Conservation (phyloP, 1,284 basidiomycete species). For the Heliocybe sulcata region DNA sequence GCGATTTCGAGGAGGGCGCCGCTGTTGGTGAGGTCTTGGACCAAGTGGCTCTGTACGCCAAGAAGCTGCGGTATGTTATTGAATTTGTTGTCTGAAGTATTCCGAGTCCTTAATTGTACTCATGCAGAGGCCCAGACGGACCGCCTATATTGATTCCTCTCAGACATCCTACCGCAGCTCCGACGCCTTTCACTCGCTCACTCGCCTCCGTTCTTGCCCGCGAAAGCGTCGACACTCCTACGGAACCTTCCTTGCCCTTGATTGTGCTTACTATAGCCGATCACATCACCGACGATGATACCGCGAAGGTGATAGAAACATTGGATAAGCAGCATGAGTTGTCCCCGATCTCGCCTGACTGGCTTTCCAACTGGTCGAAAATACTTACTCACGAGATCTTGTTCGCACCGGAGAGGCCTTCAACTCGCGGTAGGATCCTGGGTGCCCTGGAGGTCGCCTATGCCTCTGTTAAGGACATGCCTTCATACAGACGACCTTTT, state of each 20-base stretch:
- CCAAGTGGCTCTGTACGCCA: conserved; percentile 49
- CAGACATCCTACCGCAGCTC: conserved; percentile 37
- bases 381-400: conserved; percentile 47
- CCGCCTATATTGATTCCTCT: conserved; percentile 47
- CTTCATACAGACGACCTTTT: conserved; percentile 51
- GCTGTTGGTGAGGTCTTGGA: conserved; percentile 54
- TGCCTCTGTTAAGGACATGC: conserved; percentile 61
- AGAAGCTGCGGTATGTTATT: conserved; percentile 41
- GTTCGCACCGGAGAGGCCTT: conserved; percentile 35
- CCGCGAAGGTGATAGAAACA: conserved; percentile 45
- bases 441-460: conserved; percentile 49
- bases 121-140: conserved; percentile 43
- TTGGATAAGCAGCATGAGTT: conserved; percentile 62
- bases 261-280: conserved; percentile 56
- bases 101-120: conserved; percentile 8
- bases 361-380: conserved; percentile 58
- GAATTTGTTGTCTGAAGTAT: not conserved
- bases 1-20: conserved; percentile 60
- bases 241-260: conserved; percentile 53
- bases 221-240: conserved; percentile 41
- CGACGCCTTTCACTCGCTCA: conserved; percentile 49
- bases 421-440: conserved; percentile 52
- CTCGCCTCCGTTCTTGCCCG: conserved; percentile 54
- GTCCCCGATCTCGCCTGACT: conserved; percentile 59
- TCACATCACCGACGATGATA: conserved; percentile 57